Conservation (phyloP, 1,284 basidiomycete genomes). For the Ustilago bromivora region DNA sequence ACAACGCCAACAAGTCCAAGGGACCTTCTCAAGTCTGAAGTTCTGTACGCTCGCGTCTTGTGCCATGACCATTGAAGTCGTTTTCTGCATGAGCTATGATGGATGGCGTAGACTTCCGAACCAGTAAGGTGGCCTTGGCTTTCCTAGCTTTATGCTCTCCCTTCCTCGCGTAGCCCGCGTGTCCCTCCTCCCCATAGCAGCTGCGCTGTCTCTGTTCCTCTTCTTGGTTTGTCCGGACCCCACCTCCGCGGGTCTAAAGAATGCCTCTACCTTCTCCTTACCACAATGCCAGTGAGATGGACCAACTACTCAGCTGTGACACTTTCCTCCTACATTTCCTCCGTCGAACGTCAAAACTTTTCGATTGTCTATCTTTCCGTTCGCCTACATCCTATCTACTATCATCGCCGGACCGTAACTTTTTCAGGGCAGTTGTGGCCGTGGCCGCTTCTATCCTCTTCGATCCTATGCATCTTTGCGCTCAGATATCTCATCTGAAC, state of each 20-base stretch:
- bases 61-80: neutral
- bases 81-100: neutral
- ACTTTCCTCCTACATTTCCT: neutral
- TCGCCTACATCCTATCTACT: neutral
- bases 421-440: neutral
- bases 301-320: neutral
- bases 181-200: neutral
- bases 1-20: neutral
- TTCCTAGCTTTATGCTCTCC: neutral
- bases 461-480: neutral
- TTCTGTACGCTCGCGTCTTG: neutral
- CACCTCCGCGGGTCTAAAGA: constrained; percentile 24
- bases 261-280: neutral
- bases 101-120: neutral
- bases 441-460: neutral
- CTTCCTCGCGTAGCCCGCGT: neutral
- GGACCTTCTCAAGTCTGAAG: constrained; percentile 3
- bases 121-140: neutral
- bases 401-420: neutral
- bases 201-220: neutral
- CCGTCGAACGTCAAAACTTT: neutral
- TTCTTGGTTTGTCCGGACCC: constrained; percentile 13
- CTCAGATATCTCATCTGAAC: neutral
- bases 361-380: neutral
- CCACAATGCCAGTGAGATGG: neutral